A percentile compares a stretch with the other conserved stretches of the same genome.
Evolutionary conservation across 331 rosid species (phyloP).

Genomic region (Quercus lobata): DNA sequence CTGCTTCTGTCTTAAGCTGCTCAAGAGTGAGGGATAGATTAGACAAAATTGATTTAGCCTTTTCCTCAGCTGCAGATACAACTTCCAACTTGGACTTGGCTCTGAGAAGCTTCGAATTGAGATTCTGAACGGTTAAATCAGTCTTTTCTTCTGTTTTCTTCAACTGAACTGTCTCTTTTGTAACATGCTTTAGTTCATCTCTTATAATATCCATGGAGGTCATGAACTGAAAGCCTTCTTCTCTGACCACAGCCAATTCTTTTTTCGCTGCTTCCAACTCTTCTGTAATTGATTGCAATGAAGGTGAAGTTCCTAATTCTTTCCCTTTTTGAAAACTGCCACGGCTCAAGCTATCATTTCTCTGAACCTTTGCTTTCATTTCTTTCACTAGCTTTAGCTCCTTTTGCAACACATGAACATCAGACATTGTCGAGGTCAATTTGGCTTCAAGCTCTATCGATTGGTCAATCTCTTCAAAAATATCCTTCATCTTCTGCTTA

Average conservation of each 20-base stretch:
- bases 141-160: slow-evolving; percentile 47
- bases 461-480: slow-evolving; percentile 40
- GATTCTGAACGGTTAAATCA: slow-evolving; percentile 43
- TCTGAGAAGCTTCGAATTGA: slow-evolving; percentile 70
- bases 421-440: slow-evolving; percentile 57
- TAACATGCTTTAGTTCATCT: slow-evolving; percentile 60
- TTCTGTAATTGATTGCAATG: slow-evolving; percentile 39
- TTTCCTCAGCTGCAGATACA: slow-evolving; percentile 63
- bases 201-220: slow-evolving; percentile 81
- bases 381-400: slow-evolving; percentile 49
- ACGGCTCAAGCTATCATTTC: slow-evolving; percentile 28
- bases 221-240: slow-evolving; percentile 82
- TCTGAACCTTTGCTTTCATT: slow-evolving; percentile 32
- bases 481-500: slow-evolving; percentile 38
- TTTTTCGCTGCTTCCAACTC: slow-evolving; percentile 60
- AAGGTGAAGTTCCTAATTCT: slow-evolving; percentile 30
- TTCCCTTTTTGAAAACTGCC: slow-evolving; percentile 26
- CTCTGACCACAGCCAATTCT: slow-evolving; percentile 55
- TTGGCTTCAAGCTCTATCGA: slow-evolving; percentile 61
- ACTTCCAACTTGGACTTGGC: slow-evolving; percentile 71
- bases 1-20: slow-evolving; percentile 51
- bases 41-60: slow-evolving; percentile 46
- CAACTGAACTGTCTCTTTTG: slow-evolving; percentile 32
- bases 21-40: slow-evolving; percentile 56
- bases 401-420: slow-evolving; percentile 56